Evolutionary conservation across 179 eudicot species (phyloP).

Genomic region (Pouteria campechiana): DNA sequence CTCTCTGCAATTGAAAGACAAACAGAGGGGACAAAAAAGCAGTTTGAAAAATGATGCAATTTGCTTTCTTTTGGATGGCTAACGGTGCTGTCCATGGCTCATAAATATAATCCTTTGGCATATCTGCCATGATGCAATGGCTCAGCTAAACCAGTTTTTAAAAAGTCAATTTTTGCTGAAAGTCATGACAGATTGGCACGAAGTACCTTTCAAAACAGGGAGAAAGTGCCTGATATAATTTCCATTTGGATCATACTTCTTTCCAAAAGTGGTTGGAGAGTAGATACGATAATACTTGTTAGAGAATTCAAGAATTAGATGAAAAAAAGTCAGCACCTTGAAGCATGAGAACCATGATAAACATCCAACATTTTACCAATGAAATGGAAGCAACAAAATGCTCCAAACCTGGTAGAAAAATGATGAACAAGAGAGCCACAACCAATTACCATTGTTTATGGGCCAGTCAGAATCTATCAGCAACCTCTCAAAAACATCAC

Average conservation of each 20-base stretch:
- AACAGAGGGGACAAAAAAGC: not conserved
- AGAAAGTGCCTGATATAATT: conserved; percentile 78
- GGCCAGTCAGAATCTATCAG: conserved; percentile 93
- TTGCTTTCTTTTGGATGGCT: conserved; percentile 69
- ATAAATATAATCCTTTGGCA: conserved; percentile 87
- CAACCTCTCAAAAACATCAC: conserved; percentile 86
- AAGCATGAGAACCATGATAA: not conserved
- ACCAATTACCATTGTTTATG: conserved; percentile 85
- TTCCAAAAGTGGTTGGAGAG: conserved; percentile 89
- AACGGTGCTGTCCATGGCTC: conserved; percentile 96
- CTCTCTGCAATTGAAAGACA: too few relatives aligned
- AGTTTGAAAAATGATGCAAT: conserved; percentile 35
- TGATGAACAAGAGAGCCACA: conserved; percentile 93
- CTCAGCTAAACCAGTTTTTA: too few relatives aligned
- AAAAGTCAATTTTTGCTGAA: too few relatives aligned
- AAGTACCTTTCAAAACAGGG: conserved; percentile 78
- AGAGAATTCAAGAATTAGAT: not conserved
- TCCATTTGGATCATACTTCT: conserved; percentile 78
- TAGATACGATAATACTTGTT: conserved; percentile 76
- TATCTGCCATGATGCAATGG: conserved; percentile 39
- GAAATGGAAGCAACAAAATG: not conserved
- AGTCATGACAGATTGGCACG: too few relatives aligned
- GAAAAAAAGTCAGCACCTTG: not conserved
- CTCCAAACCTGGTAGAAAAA: conserved; percentile 71
- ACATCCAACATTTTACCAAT: not conserved